phyloP scores from a whole-genome alignment of 2,329 filamentous ascomycete species.

The Massarina eburnea region DNA sequence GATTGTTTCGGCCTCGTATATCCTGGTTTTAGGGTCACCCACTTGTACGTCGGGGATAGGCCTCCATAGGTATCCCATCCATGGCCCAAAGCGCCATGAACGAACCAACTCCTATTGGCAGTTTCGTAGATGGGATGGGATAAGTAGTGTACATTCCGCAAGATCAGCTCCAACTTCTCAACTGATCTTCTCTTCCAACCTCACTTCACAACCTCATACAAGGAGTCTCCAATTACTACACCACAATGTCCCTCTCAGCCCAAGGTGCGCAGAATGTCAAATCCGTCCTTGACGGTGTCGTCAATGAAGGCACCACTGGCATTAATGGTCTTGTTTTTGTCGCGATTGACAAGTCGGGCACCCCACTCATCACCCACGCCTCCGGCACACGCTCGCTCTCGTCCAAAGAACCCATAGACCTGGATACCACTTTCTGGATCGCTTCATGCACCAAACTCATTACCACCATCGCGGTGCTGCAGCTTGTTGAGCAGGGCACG shows the following conservation, averaged over 20 bases:
- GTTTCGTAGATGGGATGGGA: no score
- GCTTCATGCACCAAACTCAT: constrained; percentile 53
- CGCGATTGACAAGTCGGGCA: constrained; percentile 49
- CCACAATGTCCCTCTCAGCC: constrained; percentile 33
- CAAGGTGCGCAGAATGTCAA: constrained; percentile 39
- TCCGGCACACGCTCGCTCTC: constrained; percentile 46
- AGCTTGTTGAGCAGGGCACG: constrained; percentile 42
- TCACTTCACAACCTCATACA: not conserved
- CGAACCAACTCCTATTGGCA: no score
- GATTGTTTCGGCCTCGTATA: no score
- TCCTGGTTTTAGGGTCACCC: no score
- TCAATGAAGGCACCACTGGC: constrained; percentile 31
- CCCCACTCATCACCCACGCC: constrained; percentile 45
- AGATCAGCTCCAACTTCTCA: not conserved
- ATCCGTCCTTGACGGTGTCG: constrained; percentile 35
- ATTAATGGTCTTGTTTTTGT: constrained; percentile 49
- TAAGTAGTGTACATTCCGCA: not conserved
- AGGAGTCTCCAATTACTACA: not conserved
- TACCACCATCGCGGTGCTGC: constrained; percentile 34
- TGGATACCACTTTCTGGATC: constrained; percentile 63
- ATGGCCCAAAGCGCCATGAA: no score
- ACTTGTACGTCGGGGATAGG: no score
- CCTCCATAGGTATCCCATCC: no score
- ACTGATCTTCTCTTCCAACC: not conserved
- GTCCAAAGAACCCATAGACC: constrained; percentile 55